Conservation (phyloP, 2,329 filamentous ascomycete genomes). For the Scedosporium boydii region DNA sequence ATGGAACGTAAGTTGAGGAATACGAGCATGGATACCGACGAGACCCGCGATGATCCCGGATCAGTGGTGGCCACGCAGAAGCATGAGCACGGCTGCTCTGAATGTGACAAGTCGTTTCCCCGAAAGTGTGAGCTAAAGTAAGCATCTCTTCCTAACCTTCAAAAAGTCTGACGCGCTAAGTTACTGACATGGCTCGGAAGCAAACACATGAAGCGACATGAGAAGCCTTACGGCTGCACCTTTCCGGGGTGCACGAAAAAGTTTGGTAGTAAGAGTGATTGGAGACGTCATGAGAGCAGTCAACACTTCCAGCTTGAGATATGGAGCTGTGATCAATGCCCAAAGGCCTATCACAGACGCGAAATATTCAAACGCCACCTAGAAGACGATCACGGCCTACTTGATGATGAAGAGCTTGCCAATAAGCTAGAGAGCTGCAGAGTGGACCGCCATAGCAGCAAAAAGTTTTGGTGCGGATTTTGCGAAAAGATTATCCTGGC, state of each 20-base stretch:
- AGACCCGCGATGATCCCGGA: background rate
- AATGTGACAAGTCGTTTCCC: constrained; percentile 36
- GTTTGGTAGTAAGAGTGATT: constrained; percentile 92
- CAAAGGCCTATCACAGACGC: constrained; percentile 45
- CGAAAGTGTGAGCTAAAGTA: constrained; percentile 51
- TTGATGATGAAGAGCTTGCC: constrained; percentile 23
- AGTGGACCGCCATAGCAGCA: constrained; percentile 55
- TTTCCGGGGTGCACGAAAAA: constrained; percentile 56
- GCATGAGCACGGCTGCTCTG: constrained; percentile 18
- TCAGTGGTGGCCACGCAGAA: background rate
- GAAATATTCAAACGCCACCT: constrained; percentile 57
- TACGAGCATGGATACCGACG: background rate
- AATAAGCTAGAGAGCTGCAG: constrained; percentile 41
- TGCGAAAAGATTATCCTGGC: constrained; percentile 45
- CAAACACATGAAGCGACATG: constrained; percentile 78
- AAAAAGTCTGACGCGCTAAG: background rate
- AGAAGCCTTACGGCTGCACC: constrained; percentile 75
- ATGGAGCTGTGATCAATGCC: constrained; percentile 64
- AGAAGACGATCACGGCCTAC: constrained; percentile 33
- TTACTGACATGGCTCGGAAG: constrained; percentile 31
- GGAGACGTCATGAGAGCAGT: constrained; percentile 79
- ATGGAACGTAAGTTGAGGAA: constrained; percentile 11
- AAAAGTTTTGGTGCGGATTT: constrained; percentile 81
- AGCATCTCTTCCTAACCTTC: constrained; percentile 11
- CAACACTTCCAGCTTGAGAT: constrained; percentile 65